Evolutionary conservation across 2,329 filamentous ascomycete genomes (phyloP).

Genomic region (Iodosphaeria phyllophila): DNA sequence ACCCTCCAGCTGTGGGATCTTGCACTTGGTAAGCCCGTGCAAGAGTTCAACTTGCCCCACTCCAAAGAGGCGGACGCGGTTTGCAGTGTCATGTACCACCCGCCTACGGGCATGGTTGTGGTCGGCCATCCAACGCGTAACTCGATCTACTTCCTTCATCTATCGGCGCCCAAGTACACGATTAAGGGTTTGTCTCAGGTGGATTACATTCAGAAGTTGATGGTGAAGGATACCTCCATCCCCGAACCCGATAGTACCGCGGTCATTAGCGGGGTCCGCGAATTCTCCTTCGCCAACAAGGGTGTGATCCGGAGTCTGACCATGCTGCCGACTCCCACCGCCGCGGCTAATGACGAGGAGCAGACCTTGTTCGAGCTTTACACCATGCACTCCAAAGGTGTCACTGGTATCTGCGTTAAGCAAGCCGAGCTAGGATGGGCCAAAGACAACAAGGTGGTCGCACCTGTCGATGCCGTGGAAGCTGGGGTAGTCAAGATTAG

Average conservation of each 20-base stretch:
- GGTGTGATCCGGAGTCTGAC: conserved; percentile 80
- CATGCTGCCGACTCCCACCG: conserved; percentile 57
- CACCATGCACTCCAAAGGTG: conserved; percentile 91
- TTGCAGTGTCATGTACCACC: conserved; percentile 90
- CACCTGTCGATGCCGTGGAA: conserved; percentile 57
- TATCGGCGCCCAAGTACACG: conserved; percentile 87
- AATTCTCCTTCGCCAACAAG: conserved; percentile 80
- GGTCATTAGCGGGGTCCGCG: conserved; percentile 89
- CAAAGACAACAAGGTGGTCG: conserved; percentile 71
- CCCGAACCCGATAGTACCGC: conserved; percentile 86
- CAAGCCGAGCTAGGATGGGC: conserved; percentile 86
- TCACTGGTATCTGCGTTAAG: conserved; percentile 75
- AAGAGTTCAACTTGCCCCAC: conserved; percentile 92
- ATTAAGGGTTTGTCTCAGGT: conserved; percentile 71
- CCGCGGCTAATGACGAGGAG: conserved; percentile 44
- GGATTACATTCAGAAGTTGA: conserved; percentile 64
- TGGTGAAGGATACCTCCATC: conserved; percentile 50
- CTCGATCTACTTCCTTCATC: conserved; percentile 89
- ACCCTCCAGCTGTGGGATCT: conserved; percentile 97
- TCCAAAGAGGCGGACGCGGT: conserved; percentile 95
- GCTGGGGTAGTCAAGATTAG: conserved; percentile 57
- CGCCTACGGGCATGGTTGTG: conserved; percentile 78
- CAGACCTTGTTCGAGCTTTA: conserved; percentile 83
- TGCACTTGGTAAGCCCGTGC: conserved; percentile 81
- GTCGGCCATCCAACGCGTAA: conserved; percentile 94